Base-by-base conservation (phyloP, 1,284 basidiomycete species). In the Chondrostereum purpureum region DNA sequence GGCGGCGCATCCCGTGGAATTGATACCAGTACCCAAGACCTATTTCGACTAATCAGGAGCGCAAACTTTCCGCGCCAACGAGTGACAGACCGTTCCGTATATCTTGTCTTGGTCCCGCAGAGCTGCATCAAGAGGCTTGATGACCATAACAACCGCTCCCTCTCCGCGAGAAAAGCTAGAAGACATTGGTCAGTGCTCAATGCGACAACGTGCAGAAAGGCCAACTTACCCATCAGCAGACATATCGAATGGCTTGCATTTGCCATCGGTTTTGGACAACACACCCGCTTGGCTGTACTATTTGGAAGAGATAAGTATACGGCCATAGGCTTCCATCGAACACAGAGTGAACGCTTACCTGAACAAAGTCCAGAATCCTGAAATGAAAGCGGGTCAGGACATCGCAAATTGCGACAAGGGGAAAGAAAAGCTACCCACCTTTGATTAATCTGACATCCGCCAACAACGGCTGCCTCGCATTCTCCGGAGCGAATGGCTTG, bases 241-340 rank as follows among this genome's bases (percentile, higher is more conserved):
- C 17, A 59, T 59, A 46, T 66, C 64, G 47, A 67, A 66, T 1
- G 65, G 63, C 45, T 66, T 66, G 50, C 58, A 66, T 42, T 59
- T 64, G 3, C 64, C 64, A 45, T 66, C 64, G 8, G 55, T 52
- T n/a, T 31, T 31, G 0, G 63, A 52, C 5, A 67, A 49, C 5
- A 67, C 46, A 3, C 48, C 46, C 1, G 53, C 60, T 43, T 61
- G 58, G 24, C 46, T 54, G 45, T 67, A 65, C 14, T 35, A 18
- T 24, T 8, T 21, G 44, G 44, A 17, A 20, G n/a, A 39, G 17
- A 20, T 20, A 3, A 39, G 14, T 20, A 39, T 4, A n/a, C n/a
- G n/a, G n/a, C n/a, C n/a, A n/a, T n/a, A n/a, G n/a, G n/a, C n/a
- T n/a, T n/a, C n/a, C n/a, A n/a, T n/a, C n/a, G 37, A 13, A 16